Evolutionary conservation across 768 basidiomycete genomes (phyloP), one percentile per base, ranked within the genome.

Genomic region (Tephrocybe sp.): DNA sequence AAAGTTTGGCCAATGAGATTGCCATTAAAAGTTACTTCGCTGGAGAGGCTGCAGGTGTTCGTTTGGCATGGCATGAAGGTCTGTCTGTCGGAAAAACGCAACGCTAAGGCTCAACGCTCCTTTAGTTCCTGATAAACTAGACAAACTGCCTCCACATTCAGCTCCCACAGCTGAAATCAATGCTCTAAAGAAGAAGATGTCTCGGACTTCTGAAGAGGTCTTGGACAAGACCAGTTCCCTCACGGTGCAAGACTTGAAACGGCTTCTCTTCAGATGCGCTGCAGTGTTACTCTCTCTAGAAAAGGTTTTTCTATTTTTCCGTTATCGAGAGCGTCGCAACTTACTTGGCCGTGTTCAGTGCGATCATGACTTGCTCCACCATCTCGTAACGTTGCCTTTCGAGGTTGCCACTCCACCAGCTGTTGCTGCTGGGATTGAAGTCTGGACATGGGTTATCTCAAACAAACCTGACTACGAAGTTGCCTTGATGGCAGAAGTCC

Each of bases 381-480:
- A 92, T 65, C 73, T 98, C 20, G 94, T 98, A 7, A 75, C 79
- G 31, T 67, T 98, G 14, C 97, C 97, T 0, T 90, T 98, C 60
- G 87, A 89, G 49, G 85, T 90, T 2, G 92, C 92, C 55, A 94
- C 89, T 1, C 92, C 94, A 1, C 73, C 89, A 4, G 84, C 93
- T 1, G 82, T 98, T 50, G 79, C 90, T 13, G 82, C 90, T 1
- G 95, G 92, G 0, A 85, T 94, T 38, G 94, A 98, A 62, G 87
- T 88, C 9, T 98, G 97, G 97, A 92, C 89, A 3, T 98, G 95
- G 95, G 78, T 97, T 0, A 87, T 97, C 46, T 83, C 89, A 12
- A 89, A 96, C 64, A 83, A 90, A 52, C 85, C 90, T 0, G 79
- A 80, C 41, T 73, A 88, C 10, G 95, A 98, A 67, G 81, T 94